Conservation (phyloP, 2,329 filamentous ascomycete species). For the Trichoderma afroharzianum region DNA sequence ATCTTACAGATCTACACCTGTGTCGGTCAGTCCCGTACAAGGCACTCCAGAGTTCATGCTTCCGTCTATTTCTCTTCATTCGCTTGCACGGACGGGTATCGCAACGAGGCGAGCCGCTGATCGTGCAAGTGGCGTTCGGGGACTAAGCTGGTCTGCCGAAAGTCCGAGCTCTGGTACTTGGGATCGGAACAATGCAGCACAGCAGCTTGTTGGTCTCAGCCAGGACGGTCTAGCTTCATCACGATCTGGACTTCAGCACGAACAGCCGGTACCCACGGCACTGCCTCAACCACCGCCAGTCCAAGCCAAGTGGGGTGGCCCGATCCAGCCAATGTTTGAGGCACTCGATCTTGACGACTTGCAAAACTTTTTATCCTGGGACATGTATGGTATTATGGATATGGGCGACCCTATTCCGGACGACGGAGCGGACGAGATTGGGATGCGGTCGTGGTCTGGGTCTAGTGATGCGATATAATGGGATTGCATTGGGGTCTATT, state of each 20-base stretch:
- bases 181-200: slow-evolving; percentile 27
- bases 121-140: slow-evolving; percentile 16
- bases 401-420: slow-evolving; percentile 36
- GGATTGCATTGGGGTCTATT: neutral
- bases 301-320: neutral
- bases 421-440: slow-evolving; percentile 34
- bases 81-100: slow-evolving; percentile 22
- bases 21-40: slow-evolving; percentile 17
- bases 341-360: slow-evolving; percentile 37
- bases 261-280: slow-evolving; percentile 30
- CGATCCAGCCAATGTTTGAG: slow-evolving; percentile 30
- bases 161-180: slow-evolving; percentile 24
- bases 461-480: slow-evolving; percentile 9
- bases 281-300: neutral
- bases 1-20: slow-evolving; percentile 18
- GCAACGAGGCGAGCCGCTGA: slow-evolving; percentile 17
- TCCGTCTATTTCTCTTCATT: slow-evolving; percentile 25
- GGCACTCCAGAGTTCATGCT: slow-evolving; percentile 22
- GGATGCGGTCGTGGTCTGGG: slow-evolving; percentile 24
- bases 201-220: slow-evolving; percentile 27
- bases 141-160: slow-evolving; percentile 23
- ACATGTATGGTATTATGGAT: slow-evolving; percentile 41
- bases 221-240: slow-evolving; percentile 23
- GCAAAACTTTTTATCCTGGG: slow-evolving; percentile 39
- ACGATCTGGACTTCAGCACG: slow-evolving; percentile 36